A percentile compares a stretch with the other conserved stretches of the same genome.
These are phyloP conservation scores for Tulasnella sp. DNA, from an alignment of 768 basidiomycete genomes.

Conservation along the genomic window DNA sequence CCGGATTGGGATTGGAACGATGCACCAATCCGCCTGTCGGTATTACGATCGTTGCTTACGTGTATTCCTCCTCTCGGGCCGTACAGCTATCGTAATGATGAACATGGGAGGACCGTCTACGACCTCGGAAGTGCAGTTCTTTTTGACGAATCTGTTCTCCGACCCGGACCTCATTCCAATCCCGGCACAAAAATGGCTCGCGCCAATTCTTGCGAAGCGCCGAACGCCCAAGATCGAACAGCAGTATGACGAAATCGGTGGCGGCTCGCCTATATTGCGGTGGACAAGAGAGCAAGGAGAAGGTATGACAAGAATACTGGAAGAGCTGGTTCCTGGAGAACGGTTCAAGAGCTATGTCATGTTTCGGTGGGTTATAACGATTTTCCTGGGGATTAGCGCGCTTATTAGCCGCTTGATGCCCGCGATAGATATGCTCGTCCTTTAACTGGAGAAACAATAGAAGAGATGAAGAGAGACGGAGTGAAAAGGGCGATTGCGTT, in stretches of 20 bases:
- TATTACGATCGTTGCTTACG: constrained; percentile 1
- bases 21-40: neutral
- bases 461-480: constrained; percentile 85
- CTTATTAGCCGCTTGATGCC: neutral
- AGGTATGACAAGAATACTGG: constrained; percentile 85
- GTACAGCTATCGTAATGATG: constrained; percentile 88
- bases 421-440: constrained; percentile 66
- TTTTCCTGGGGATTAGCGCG: too few species aligned
- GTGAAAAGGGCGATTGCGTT: constrained; percentile 93
- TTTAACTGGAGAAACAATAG: constrained; percentile 79
- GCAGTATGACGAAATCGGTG: constrained; percentile 94
- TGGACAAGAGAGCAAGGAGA: constrained; percentile 90
- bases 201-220: constrained; percentile 84
- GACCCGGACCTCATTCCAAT: constrained; percentile 94
- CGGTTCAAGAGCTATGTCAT: constrained; percentile 86
- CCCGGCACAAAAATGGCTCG: constrained; percentile 85
- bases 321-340: constrained; percentile 83
- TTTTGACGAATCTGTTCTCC: constrained; percentile 88
- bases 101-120: constrained; percentile 99
- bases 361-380: constrained; percentile 61
- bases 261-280: constrained; percentile 91
- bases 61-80: neutral
- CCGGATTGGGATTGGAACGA: neutral
- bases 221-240: constrained; percentile 91
- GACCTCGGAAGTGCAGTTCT: constrained; percentile 88